Evolutionary conservation across 345 rosid genomes (phyloP).

Genomic region (Boechera divaricarpa): DNA sequence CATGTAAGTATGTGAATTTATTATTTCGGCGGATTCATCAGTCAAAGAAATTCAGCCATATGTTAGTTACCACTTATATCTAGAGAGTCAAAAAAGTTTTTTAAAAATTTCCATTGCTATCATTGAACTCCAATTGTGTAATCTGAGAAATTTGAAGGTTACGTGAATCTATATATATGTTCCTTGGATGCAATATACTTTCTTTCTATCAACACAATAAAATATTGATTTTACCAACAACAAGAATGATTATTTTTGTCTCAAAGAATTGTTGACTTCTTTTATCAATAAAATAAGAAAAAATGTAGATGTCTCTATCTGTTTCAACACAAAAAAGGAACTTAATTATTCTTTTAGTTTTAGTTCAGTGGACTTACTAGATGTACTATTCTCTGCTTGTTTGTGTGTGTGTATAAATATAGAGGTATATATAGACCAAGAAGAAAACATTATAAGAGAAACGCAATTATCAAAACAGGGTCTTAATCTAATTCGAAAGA

Average conservation of each 20-base stretch:
- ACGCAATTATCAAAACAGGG: slow-evolving; percentile 1
- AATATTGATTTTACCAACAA: background rate
- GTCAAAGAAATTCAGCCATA: background rate
- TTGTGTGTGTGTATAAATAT: slow-evolving; percentile 2
- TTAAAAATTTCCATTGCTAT: too few species aligned
- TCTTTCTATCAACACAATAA: background rate
- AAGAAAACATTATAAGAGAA: slow-evolving; percentile 12
- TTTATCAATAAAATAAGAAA: too few species aligned
- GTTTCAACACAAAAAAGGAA: background rate
- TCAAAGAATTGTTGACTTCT: too few species aligned
- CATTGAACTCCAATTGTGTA: background rate
- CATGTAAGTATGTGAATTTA: too few species aligned
- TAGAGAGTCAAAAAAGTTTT: background rate
- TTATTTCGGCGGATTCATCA: background rate
- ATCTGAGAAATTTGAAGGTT: background rate
- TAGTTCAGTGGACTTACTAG: background rate
- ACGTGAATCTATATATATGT: background rate
- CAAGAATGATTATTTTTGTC: too few species aligned
- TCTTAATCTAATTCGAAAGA: slow-evolving; percentile 22
- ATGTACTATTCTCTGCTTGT: background rate
- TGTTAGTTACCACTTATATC: too few species aligned
- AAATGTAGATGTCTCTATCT: too few species aligned
- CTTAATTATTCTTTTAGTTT: background rate
- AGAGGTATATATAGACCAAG: background rate
- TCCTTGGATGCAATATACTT: background rate